Evolutionary conservation across 2,329 filamentous ascomycete species (phyloP), one percentile per base, ranked within the genome.

Genomic region (Lizonia empirigonia): DNA sequence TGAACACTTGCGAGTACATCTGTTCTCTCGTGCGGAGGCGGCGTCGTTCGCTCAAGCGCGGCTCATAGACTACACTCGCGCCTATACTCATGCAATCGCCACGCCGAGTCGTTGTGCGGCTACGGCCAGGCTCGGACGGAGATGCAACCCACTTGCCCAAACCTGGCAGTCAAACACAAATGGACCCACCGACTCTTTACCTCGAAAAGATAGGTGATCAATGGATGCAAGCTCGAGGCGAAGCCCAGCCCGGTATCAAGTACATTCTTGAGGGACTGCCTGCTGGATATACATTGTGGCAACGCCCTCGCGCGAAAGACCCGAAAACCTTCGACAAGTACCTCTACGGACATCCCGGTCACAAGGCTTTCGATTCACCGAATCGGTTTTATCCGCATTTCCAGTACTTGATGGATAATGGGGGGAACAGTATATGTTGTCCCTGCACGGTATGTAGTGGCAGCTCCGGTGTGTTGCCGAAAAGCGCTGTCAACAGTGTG

Each of bases 321-420:
- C 32, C 73, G 48, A 38, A 50, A 32, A 66, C 82, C 64, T 60
- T 77, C 7, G 84, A 85, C 63, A 77, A 78, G 40, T 84, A 81
- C 47, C 69, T 86, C 0, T 85, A 76, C 47, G 84, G 84, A 0
- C 82, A 86, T 63, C 82, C 81, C 0, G 67, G 69, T 7, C 76
- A 77, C 7, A 71, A 72, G 38, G 71, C 67, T 13, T 86, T 81
- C 48, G 77, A 83, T 36, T 86, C 83, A 0, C 76, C 79, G 0
- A 76, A 76, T 16, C 70, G 78, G 4, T 85, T 85, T 57, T 82
- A 77, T 39, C 78, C 79, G 0, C 84, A 87, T 53, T 85, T 86
- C 63, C 70, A 77, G 41, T 76, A 78, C 63, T 63, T 86, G 19
- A 83, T 85, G 78, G 74, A 77, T 12, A 74, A 77, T 41, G 69